Evolutionary conservation across 306 rosid genomes (phyloP).

Genomic region (Trifolium dubium): DNA sequence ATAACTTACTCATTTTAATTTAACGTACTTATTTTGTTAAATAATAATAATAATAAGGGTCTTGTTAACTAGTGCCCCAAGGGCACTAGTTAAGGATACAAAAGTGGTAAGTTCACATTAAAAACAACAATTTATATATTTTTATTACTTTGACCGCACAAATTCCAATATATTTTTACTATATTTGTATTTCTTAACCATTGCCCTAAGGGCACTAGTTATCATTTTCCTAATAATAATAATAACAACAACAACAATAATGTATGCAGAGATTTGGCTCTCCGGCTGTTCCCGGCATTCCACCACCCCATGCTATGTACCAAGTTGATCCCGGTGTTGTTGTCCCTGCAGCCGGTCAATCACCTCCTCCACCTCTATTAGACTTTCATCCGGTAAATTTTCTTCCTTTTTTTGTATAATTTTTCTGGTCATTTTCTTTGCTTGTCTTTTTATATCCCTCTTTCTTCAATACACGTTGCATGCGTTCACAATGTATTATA

Average conservation of each 20-base stretch:
- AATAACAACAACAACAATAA: neutral
- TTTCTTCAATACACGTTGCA: neutral
- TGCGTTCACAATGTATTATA: neutral
- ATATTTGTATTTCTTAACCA: no score
- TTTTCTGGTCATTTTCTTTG: conserved; percentile 30
- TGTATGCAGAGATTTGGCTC: conserved; percentile 65
- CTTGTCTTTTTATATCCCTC: conserved; percentile 7
- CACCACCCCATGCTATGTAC: conserved; percentile 62
- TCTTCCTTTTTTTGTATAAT: no score
- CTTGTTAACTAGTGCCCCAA: no score
- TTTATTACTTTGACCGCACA: no score
- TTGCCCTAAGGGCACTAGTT: no score
- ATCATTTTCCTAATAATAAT: neutral
- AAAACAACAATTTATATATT: no score
- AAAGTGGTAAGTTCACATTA: no score
- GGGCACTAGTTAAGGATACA: no score
- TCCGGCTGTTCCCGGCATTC: conserved; percentile 65
- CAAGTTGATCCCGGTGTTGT: conserved; percentile 56
- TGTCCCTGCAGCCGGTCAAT: conserved; percentile 47
- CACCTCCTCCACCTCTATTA: conserved; percentile 52
- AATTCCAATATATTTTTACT: no score
- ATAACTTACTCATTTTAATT: neutral
- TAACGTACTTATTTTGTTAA: no score
- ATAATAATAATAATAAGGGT: no score
- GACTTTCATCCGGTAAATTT: conserved; percentile 74